These are phyloP conservation scores for Phaffomyces thermotolerans DNA, from an alignment of 805 yeast genomes.

Conservation along the genomic window DNA sequence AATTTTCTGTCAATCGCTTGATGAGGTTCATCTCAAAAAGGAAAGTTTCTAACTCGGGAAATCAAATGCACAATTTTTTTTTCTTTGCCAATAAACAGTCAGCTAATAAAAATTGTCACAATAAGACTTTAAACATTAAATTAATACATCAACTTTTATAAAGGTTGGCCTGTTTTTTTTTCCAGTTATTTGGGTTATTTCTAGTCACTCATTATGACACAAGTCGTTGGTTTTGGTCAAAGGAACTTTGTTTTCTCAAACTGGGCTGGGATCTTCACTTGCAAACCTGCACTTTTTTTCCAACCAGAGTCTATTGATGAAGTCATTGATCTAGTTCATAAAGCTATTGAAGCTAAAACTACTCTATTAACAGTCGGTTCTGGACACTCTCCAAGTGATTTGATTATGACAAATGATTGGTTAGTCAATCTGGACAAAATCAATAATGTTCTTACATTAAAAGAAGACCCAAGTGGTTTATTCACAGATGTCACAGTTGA, in stretches of 20 bases:
- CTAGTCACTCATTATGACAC: neutral
- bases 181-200: neutral
- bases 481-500: constrained; percentile 91
- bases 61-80: neutral
- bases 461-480: constrained; percentile 46
- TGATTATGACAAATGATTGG: constrained; percentile 88
- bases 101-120: constrained; percentile 3
- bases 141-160: too few species aligned
- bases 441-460: constrained; percentile 43
- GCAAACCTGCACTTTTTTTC: constrained; percentile 69
- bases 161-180: too few species aligned
- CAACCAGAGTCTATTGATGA: constrained; percentile 73
- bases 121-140: neutral
- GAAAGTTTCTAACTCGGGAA: neutral
- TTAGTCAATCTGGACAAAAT: constrained; percentile 76
- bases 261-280: constrained; percentile 88
- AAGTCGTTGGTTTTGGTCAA: constrained; percentile 21
- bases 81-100: constrained; percentile 2
- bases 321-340: constrained; percentile 54
- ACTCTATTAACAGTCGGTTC: constrained; percentile 84
- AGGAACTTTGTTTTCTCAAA: constrained; percentile 32
- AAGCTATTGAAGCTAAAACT: constrained; percentile 51
- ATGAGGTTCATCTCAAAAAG: neutral
- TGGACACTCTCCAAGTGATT: constrained; percentile 90
- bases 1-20: neutral